Conservation (phyloP, 768 basidiomycete species). For the Holtermannia corniformis region DNA sequence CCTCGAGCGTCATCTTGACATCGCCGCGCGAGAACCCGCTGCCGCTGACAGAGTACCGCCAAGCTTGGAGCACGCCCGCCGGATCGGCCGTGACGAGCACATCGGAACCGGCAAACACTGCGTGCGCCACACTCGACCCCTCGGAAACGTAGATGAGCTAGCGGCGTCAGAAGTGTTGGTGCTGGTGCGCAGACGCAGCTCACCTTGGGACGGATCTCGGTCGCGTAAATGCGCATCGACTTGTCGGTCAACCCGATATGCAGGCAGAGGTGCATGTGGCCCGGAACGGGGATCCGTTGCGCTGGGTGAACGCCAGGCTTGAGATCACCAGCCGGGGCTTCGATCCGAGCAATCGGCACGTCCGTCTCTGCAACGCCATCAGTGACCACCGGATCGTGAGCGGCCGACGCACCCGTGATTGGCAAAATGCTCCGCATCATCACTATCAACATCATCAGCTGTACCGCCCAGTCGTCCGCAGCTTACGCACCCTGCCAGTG, state of each 20-base stretch:
- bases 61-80: constrained; percentile 73
- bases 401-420: constrained; percentile 6
- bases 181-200: background rate
- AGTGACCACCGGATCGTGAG: background rate
- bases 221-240: constrained; percentile 24
- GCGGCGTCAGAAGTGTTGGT: constrained; percentile 1
- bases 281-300: constrained; percentile 19
- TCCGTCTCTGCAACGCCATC: constrained; percentile 12
- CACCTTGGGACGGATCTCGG: constrained; percentile 2
- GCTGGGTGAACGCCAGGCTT: constrained; percentile 15
- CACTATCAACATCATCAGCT: constrained; percentile 8
- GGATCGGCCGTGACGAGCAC: constrained; percentile 70
- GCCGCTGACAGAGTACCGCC: constrained; percentile 52
- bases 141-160: constrained; percentile 72
- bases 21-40: constrained; percentile 26
- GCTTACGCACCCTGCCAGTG: constrained; percentile 55
- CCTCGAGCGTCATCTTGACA: constrained; percentile 46
- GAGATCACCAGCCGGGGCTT: constrained; percentile 7
- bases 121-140: constrained; percentile 60
- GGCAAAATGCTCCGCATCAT: constrained; percentile 33
- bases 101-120: constrained; percentile 62
- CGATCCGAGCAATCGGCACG: constrained; percentile 17
- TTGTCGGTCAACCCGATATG: constrained; percentile 35
- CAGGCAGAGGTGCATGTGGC: constrained; percentile 18
- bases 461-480: background rate